Evolutionary conservation across 2,329 filamentous ascomycete species (phyloP).

Genomic region (Ceratocystis papillata): DNA sequence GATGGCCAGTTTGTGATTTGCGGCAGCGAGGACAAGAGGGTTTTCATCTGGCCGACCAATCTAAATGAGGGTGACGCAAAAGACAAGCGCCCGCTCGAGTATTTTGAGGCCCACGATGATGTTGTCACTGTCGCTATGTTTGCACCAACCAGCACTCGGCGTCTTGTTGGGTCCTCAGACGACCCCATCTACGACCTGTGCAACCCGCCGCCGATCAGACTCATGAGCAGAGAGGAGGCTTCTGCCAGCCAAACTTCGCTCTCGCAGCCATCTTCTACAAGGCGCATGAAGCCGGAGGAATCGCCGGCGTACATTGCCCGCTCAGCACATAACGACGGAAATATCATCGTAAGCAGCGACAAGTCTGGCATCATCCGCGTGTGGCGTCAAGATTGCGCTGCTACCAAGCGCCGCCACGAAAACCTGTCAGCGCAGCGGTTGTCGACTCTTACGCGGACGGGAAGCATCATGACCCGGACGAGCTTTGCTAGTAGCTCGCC

Average conservation of each 20-base stretch:
- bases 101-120: conserved; percentile 79
- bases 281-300: conserved; percentile 46
- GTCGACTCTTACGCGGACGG: conserved; percentile 52
- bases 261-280: conserved; percentile 32
- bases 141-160: conserved; percentile 66
- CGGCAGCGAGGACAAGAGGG: conserved; percentile 81
- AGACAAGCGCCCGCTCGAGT: conserved; percentile 74
- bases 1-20: conserved; percentile 79
- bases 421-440: conserved; percentile 67
- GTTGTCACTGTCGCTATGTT: conserved; percentile 85
- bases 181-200: conserved; percentile 95
- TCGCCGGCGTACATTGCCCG: conserved; percentile 68
- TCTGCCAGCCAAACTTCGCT: conserved; percentile 35
- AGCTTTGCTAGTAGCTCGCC: conserved; percentile 38
- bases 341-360: conserved; percentile 87
- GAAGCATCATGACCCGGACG: conserved; percentile 45
- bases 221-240: conserved; percentile 62
- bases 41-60: conserved; percentile 70
- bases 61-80: conserved; percentile 50
- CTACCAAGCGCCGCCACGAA: conserved; percentile 62
- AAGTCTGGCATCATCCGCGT: conserved; percentile 84
- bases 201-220: conserved; percentile 80
- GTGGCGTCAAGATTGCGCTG: conserved; percentile 89
- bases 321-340: conserved; percentile 64
- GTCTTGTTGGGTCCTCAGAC: conserved; percentile 66